phyloP scores from a whole-genome alignment of 2,329 filamentous ascomycete species.

The Epichloe glyceriae region DNA sequence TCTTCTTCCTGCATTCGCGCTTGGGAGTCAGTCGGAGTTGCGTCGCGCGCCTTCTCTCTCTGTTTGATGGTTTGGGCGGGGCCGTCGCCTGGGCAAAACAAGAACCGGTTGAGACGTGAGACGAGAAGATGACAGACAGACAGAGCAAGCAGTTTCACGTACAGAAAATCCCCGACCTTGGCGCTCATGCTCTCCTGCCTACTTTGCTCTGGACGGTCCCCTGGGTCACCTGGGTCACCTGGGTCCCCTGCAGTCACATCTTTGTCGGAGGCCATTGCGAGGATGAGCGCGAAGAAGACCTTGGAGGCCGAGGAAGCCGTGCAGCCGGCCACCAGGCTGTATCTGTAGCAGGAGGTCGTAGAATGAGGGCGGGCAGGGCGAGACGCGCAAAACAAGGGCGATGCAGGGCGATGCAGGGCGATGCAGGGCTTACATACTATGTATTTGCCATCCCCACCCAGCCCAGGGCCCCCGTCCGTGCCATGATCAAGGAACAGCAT shows the following conservation, averaged over 20 bases:
- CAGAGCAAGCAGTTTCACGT: conserved; percentile 11
- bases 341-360: not conserved
- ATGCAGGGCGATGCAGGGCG: too few relatives aligned
- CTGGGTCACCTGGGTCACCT: too few relatives aligned
- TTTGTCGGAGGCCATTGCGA: not conserved
- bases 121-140: not conserved
- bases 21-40: conserved; percentile 3
- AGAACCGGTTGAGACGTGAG: not conserved
- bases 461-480: too few relatives aligned
- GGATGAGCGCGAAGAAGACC: not conserved
- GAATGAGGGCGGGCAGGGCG: not conserved
- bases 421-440: too few relatives aligned
- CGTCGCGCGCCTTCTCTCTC: too few relatives aligned
- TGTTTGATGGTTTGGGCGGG: too few relatives aligned
- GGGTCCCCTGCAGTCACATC: not conserved
- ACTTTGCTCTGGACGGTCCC: not conserved
- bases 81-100: too few relatives aligned
- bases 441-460: too few relatives aligned
- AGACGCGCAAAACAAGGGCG: too few relatives aligned
- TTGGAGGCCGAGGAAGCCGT: not conserved
- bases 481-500: too few relatives aligned
- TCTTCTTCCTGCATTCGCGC: conserved; percentile 14
- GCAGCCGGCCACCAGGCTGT: not conserved
- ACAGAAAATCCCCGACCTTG: conserved; percentile 21
- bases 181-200: conserved; percentile 17